These are phyloP conservation scores for Vitis labrusca DNA, from an alignment of 164 flowering plant species.

Conservation along the genomic window DNA sequence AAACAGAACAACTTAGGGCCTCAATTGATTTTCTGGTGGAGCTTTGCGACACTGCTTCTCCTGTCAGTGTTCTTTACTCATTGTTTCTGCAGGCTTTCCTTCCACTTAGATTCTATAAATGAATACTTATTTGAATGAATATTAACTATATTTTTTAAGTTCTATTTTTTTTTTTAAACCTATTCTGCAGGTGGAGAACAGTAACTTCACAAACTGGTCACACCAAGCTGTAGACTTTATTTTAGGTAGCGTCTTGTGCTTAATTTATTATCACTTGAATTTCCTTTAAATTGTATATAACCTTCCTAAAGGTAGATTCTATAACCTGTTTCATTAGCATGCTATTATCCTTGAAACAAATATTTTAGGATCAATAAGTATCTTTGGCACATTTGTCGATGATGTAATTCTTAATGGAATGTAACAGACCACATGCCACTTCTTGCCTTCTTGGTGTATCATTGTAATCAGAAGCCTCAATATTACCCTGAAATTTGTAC, in stretches of 20 bases:
- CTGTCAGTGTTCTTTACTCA: conserved; percentile 25
- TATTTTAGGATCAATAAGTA: neutral
- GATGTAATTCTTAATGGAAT: too few relatives aligned
- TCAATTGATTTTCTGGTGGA: conserved; percentile 86
- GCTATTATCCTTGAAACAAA: neutral
- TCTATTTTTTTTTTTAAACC: neutral
- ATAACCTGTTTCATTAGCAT: neutral
- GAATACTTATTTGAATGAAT: neutral
- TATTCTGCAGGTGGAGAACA: conserved; percentile 43
- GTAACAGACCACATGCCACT: neutral
- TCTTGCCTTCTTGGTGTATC: neutral
- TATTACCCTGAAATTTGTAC: neutral
- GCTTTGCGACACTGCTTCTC: conserved; percentile 51
- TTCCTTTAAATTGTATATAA: neutral
- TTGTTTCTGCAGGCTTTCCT: neutral
- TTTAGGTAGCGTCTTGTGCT: conserved; percentile 45
- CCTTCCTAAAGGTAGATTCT: neutral
- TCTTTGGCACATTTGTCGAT: neutral
- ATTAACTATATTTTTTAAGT: neutral
- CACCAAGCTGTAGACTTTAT: conserved; percentile 94
- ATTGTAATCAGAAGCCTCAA: neutral
- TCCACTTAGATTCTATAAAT: neutral
- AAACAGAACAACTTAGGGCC: conserved; percentile 63
- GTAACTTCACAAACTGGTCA: conserved; percentile 58
- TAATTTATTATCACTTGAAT: neutral